Percentiles rank a stretch among this genome's conserved stretches.
phyloP scores from a whole-genome alignment of 495 filamentous ascomycete species.

The Hyaloscypha bicolor region DNA sequence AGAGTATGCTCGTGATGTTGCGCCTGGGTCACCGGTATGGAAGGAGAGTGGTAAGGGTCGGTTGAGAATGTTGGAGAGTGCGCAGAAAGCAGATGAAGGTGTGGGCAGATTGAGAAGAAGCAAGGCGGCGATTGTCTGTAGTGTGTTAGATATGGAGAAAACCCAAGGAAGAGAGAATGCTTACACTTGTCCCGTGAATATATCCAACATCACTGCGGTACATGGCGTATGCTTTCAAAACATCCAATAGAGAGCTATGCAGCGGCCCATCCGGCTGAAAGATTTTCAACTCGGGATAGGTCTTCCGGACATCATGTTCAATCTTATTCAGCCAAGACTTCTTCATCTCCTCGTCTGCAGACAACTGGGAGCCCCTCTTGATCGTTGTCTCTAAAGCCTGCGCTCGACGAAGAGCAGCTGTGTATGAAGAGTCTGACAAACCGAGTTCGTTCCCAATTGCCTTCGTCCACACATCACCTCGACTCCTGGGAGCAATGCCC shows the following conservation, averaged over 20 bases:
- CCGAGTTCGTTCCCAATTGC: constrained; percentile 90
- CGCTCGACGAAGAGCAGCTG: constrained; percentile 75
- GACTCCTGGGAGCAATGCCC: constrained; percentile 75
- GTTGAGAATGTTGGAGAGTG: constrained; percentile 87
- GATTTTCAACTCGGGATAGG: constrained; percentile 81
- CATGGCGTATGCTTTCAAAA: constrained; percentile 88
- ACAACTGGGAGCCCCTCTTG: constrained; percentile 40
- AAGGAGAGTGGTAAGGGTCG: constrained; percentile 87
- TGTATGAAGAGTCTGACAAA: constrained; percentile 73
- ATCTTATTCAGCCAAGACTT: constrained; percentile 47
- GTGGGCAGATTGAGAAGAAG: constrained; percentile 80
- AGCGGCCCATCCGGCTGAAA: constrained; percentile 76
- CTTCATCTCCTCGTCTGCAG: constrained; percentile 40
- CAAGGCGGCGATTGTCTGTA: constrained; percentile 79
- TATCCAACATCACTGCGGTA: constrained; percentile 95
- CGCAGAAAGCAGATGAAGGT: constrained; percentile 72
- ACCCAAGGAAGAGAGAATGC: constrained; percentile 29
- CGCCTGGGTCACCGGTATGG: constrained; percentile 73
- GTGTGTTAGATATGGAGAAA: constrained; percentile 19
- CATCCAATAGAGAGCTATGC: constrained; percentile 74
- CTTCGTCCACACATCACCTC: constrained; percentile 82
- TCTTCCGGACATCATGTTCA: constrained; percentile 63
- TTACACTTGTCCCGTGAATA: constrained; percentile 79
- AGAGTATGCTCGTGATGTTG: constrained; percentile 70
- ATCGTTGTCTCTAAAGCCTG: constrained; percentile 62